Evolutionary conservation across 2,329 filamentous ascomycete species (phyloP), one percentile per base, ranked within the genome.

Genomic region (Colletotrichum liriopes): DNA sequence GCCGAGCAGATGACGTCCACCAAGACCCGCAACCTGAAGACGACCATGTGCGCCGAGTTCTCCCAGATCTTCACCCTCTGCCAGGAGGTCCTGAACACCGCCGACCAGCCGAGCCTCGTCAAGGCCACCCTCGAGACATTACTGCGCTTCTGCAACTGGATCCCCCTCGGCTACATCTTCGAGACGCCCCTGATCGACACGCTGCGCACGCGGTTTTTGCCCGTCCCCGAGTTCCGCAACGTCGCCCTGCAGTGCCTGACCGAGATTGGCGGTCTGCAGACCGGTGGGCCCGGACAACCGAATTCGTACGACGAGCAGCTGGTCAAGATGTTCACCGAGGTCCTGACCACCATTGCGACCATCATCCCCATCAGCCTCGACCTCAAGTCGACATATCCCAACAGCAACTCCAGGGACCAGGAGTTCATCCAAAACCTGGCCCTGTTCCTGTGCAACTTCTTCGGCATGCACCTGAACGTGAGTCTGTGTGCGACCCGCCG

Each of bases 1-100:
- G 94, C 96, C 75, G 96, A 99, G 80, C 94, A 98, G 82, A 98
- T 99, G 96, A 99, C 96, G n/a, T 98, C 96, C 47, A 91, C 93
- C 71, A 99, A 99, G 87, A 97, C 95, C 51, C 92, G 95, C 79
- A 98, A 97, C 82, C 88, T 99, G 74, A 99, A 99, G 88, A 96
- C 95, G 77, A 98, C 94, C 76, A 99, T 99, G 96, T 98, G 95
- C 83, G 93, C 95, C 81, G 96, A 99, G 84, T 99, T 99, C 83
- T 98, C 97, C 1, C 94, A 95, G 68, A 99, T 99, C 80, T 99
- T 98, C 86, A 94, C 97, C 84, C 91, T 99, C 43, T 99, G 97
- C 86, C 95, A 95, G 60, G 96, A 99, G 82, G 96, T 99, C 65
- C 88, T 99, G 76, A 94, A 93, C 77, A 96, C 94, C 41, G 96